These are phyloP conservation scores for Wickerhamiella occidentalis DNA, from an alignment of 805 yeast genomes.

Conservation along the genomic window DNA sequence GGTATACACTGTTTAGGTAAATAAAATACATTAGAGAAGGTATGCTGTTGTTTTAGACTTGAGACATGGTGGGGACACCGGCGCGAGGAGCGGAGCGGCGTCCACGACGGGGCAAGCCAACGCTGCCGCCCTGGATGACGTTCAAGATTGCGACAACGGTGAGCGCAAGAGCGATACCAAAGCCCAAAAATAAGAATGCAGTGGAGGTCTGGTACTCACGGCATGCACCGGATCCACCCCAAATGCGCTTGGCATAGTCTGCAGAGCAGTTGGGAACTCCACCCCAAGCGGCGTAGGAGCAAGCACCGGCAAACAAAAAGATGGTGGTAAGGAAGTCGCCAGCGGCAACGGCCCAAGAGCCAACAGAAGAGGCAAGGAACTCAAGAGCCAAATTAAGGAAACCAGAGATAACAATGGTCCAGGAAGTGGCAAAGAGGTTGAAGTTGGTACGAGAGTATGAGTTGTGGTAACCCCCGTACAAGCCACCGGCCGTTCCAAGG, in stretches of 20 bases:
- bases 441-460: conserved; percentile 71
- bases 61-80: conserved; percentile 84
- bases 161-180: conserved; percentile 61
- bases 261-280: conserved; percentile 33
- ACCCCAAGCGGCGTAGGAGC: conserved; percentile 73
- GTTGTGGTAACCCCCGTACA: conserved; percentile 34
- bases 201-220: conserved; percentile 86
- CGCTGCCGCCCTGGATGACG: conserved; percentile 45
- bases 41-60: conserved; percentile 41
- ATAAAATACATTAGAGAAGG: conserved; percentile 12
- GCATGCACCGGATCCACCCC: conserved; percentile 78
- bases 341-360: conserved; percentile 66
- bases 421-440: conserved; percentile 75
- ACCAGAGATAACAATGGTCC: conserved; percentile 68
- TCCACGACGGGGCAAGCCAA: conserved; percentile 40
- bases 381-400: conserved; percentile 49
- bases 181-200: conserved; percentile 73
- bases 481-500: conserved; percentile 79
- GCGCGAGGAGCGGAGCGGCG: conserved; percentile 47
- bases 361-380: conserved; percentile 66
- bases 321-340: conserved; percentile 81
- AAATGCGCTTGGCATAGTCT: conserved; percentile 7
- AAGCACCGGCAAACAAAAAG: conserved; percentile 89
- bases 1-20: conserved; percentile 3
- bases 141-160: conserved; percentile 38